Base-by-base conservation (phyloP, 2,329 filamentous ascomycete genomes). In the Ophidiomyces ophidiicola region DNA sequence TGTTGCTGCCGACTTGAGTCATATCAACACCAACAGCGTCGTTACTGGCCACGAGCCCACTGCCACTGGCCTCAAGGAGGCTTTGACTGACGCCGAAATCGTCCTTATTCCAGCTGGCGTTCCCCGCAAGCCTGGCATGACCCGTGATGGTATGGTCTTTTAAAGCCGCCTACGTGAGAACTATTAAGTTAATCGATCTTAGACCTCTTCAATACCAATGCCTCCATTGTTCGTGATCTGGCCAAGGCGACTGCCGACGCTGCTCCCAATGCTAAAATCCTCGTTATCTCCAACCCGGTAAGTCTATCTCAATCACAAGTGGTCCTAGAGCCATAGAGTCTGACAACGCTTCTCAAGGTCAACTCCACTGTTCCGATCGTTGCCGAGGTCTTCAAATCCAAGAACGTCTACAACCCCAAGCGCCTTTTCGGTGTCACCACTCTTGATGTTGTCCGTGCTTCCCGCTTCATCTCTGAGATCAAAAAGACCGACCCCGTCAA, bases 161-260 rank as follows among this genome's bases (percentile, higher is more conserved):
- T 24, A 12, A 7, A 36, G 11, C 11, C 24, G 14, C n/a, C n/a
- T 6, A 18, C 10, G n/a, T 3, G 3, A 5, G 24, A 5, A 20
- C 23, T 20, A 14, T 12, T 20, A 14, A 17, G 12, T 38, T 41
- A 20, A 41, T 24, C 11, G 15, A 12, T 20, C 11, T 14, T 39
- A 78, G 88, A 98, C 65, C 81, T 98, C 50, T 98, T 98, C 86
- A 96, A 96, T 80, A 98, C 88, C 76, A 98, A 98, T 69, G 90
- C 90, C 67, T 93, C 85, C 63, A 98, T 98, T 66, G 90, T 98
- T 64, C 87, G 88, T 61, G 90, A 96, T 69, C 79, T 98, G 51
- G 87, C 88, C 70, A 93, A 94, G 78, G 87, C 86, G 57, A 79
- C 78, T 60, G 90, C 90, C 58, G 78, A 93, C 58, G 76, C 83